Conservation (phyloP, 495 filamentous ascomycete species). For the Podospora pseudopauciseta region DNA sequence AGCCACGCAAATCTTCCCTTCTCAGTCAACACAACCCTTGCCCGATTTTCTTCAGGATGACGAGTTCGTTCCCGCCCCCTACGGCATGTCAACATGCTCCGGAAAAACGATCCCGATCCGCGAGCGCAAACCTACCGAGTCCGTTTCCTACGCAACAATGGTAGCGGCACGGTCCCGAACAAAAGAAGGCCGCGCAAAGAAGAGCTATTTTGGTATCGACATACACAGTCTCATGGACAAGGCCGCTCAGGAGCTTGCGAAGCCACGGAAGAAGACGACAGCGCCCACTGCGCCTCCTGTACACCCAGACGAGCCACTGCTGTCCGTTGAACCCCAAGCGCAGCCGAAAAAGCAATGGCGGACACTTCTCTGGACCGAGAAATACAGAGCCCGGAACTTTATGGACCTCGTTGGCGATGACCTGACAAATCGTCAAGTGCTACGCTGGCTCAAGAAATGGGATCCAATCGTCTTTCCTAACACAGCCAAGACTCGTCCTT, state of each 20-base stretch:
- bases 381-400: conserved; percentile 87
- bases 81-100: conserved; percentile 60
- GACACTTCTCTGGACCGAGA: conserved; percentile 75
- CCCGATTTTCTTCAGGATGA: conserved; percentile 12
- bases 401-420: conserved; percentile 93
- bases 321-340: conserved; percentile 36
- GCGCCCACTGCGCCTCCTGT: conserved; percentile 22
- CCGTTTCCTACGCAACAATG: conserved; percentile 62
- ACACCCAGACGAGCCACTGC: conserved; percentile 30
- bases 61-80: conserved; percentile 23
- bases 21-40: background rate
- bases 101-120: conserved; percentile 58
- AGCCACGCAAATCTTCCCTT: background rate
- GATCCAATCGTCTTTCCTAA: conserved; percentile 88
- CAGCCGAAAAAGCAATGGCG: conserved; percentile 44
- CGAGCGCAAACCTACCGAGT: conserved; percentile 44
- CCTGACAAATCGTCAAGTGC: conserved; percentile 82
- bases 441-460: conserved; percentile 93
- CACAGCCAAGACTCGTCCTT: conserved; percentile 51
- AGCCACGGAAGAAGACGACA: conserved; percentile 23
- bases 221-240: conserved; percentile 78
- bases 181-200: conserved; percentile 67
- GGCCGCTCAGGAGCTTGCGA: conserved; percentile 47
- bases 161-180: conserved; percentile 66
- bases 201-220: conserved; percentile 86